Conservation (phyloP, 495 filamentous ascomycete species). For the Aspergillus indologenus region DNA sequence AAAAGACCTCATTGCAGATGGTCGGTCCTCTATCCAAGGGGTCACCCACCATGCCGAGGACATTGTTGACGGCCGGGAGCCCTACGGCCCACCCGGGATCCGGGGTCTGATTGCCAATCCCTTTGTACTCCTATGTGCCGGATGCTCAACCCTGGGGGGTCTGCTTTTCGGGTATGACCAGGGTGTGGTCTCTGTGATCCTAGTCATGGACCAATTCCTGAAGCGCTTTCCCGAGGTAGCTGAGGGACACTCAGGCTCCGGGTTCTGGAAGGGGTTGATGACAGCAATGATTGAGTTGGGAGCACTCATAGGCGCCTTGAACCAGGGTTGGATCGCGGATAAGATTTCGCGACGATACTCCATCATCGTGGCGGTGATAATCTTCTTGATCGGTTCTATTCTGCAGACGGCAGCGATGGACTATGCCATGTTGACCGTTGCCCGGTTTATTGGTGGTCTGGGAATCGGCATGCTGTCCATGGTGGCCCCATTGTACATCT, state of each 20-base stretch:
- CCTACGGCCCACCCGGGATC: slow-evolving; percentile 48
- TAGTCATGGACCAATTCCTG: slow-evolving; percentile 58
- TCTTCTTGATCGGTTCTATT: slow-evolving; percentile 54
- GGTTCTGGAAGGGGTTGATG: slow-evolving; percentile 58
- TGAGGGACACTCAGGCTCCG: slow-evolving; percentile 39
- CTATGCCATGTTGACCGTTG: slow-evolving; percentile 57
- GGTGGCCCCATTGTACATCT: slow-evolving; percentile 55
- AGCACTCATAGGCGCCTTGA: slow-evolving; percentile 53
- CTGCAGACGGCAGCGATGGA: slow-evolving; percentile 54
- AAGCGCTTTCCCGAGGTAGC: slow-evolving; percentile 46
- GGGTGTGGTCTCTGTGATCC: slow-evolving; percentile 53
- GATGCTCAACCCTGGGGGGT: slow-evolving; percentile 54
- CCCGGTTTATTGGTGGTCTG: slow-evolving; percentile 58
- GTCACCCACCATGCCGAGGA: slow-evolving; percentile 45
- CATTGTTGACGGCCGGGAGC: slow-evolving; percentile 35
- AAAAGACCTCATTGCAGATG: neutral
- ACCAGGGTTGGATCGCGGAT: slow-evolving; percentile 59
- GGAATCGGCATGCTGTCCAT: slow-evolving; percentile 58
- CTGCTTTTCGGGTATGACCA: slow-evolving; percentile 59
- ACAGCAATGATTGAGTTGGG: slow-evolving; percentile 61
- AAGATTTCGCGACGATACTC: slow-evolving; percentile 56
- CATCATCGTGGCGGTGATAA: slow-evolving; percentile 52
- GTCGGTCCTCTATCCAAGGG: slow-evolving; percentile 20
- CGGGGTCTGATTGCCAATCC: slow-evolving; percentile 46
- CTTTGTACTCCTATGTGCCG: slow-evolving; percentile 52